A percentile compares a stretch with the other conserved stretches of the same genome.
These are phyloP conservation scores for Aspergillus awamori DNA, from an alignment of 2,329 filamentous ascomycete genomes.

Conservation along the genomic window DNA sequence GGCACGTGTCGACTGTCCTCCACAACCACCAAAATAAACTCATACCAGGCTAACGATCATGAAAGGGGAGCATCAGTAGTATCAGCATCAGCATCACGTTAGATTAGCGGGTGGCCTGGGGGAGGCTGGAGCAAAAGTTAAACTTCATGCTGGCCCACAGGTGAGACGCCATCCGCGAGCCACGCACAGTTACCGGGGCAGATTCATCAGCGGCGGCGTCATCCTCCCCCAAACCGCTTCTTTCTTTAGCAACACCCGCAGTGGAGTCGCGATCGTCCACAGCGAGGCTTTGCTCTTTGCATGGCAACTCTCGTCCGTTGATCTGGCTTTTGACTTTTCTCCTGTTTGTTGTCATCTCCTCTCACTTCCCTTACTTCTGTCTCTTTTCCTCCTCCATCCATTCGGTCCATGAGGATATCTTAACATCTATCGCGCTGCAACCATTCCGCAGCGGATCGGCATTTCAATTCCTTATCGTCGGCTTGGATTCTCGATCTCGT, in stretches of 20 bases:
- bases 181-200: background rate
- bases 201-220: conserved; percentile 9
- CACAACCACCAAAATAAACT: no score
- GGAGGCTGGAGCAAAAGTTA: background rate
- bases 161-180: background rate
- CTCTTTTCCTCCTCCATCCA: background rate
- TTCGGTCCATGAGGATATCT: conserved; percentile 1
- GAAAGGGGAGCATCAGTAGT: no score
- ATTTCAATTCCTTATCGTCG: background rate
- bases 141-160: background rate
- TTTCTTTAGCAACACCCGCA: conserved; percentile 28
- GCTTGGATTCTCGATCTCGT: conserved; percentile 1
- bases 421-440: conserved; percentile 1
- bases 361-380: background rate
- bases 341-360: conserved; percentile 8
- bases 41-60: no score
- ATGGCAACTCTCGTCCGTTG: background rate
- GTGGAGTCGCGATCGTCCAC: conserved; percentile 21
- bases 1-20: no score
- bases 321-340: background rate
- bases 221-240: conserved; percentile 11
- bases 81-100: background rate
- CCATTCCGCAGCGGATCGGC: background rate
- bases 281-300: conserved; percentile 18
- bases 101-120: background rate